Evolutionary conservation across 768 basidiomycete species (phyloP), one percentile per base, ranked within the genome.

Genomic region (Omphalotus guepiniiformis): DNA sequence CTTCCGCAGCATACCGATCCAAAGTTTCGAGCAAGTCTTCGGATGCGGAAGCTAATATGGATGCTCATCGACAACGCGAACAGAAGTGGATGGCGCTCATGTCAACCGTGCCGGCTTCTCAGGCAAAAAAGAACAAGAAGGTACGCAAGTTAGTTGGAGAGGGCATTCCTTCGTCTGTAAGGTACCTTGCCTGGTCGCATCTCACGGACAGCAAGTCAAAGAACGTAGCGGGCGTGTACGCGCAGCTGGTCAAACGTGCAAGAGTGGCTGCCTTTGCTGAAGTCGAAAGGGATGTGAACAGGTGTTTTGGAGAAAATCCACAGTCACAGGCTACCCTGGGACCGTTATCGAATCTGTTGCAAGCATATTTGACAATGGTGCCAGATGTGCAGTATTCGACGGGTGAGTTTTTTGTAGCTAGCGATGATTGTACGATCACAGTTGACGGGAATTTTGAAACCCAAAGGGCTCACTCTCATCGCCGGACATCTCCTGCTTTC

Each of bases 131-230:
- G 71, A 85, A 68, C 61, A 91, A 91, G 65, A 93, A 92, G 58
- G 72, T 90, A 9, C 75, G 79, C 53, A 85, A 83, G 56, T 64
- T 93, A 6, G 55, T 92, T 23, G 65, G 82, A 36, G 87, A 90
- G n/a, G 81, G 82, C 29, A 85, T 93, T 1, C 91, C 91, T 0
- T 81, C 85, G 8, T 88, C 84, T 9, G 88, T 93, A 21, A 74
- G 91, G 8, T 92, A 89, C 53, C 76, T 83, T 13, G 89, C 92
- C 3, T 93, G 91, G 91, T 79, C 80, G 15, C 82, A 85, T 59
- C 63, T 93, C 9, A 84, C 83, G 5, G 85, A 92, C 58, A 85
- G 83, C 53, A 87, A 84, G 58, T 83, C 79, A 8, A 78, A 82
- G 42, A 73, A 74, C 39, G 78, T 88, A 39, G 75, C 83, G 1